Percentiles rank a stretch among this genome's conserved stretches.
These are phyloP conservation scores for Pittosporum tobira DNA, from an alignment of 129 eudicot genomes.

Conservation along the genomic window DNA sequence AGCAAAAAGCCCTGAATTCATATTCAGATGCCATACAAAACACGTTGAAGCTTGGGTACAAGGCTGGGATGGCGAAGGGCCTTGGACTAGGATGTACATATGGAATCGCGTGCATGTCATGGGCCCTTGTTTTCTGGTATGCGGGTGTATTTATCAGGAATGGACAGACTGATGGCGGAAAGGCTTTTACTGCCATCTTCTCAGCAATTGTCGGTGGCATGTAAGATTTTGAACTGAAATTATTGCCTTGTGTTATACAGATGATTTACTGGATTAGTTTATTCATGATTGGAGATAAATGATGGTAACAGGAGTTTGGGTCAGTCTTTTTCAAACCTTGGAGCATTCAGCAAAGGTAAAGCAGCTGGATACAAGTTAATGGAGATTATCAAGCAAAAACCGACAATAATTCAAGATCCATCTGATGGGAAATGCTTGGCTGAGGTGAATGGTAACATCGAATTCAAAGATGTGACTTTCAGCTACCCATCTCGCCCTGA, in stretches of 20 bases:
- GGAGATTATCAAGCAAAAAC: conserved; percentile 83
- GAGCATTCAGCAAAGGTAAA: conserved; percentile 97
- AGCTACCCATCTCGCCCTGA: conserved; percentile 97
- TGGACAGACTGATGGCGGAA: conserved; percentile 97
- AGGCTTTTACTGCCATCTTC: conserved; percentile 90
- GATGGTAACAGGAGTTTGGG: conserved; percentile 83
- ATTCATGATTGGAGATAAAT: conserved; percentile 11
- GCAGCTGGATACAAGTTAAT: conserved; percentile 90
- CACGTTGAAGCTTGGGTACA: conserved; percentile 89
- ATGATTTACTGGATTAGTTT: background rate
- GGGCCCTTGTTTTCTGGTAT: conserved; percentile 99
- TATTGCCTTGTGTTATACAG: conserved; percentile 1
- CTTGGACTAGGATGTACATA: conserved; percentile 94
- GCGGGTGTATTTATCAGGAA: conserved; percentile 93
- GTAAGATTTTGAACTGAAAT: conserved; percentile 40
- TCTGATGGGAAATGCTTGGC: conserved; percentile 48
- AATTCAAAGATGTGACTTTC: conserved; percentile 77
- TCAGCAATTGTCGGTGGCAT: conserved; percentile 99
- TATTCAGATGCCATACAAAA: conserved; percentile 94
- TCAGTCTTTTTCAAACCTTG: conserved; percentile 95
- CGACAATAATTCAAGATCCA: conserved; percentile 58
- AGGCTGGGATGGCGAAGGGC: conserved; percentile 99
- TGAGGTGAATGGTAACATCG: conserved; percentile 78
- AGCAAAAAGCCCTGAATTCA: conserved; percentile 74
- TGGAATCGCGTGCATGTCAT: conserved; percentile 98